Evolutionary conservation across 306 rosid genomes (phyloP), one percentile per base, ranked within the genome.

Genomic region (Dryas alaskensis): DNA sequence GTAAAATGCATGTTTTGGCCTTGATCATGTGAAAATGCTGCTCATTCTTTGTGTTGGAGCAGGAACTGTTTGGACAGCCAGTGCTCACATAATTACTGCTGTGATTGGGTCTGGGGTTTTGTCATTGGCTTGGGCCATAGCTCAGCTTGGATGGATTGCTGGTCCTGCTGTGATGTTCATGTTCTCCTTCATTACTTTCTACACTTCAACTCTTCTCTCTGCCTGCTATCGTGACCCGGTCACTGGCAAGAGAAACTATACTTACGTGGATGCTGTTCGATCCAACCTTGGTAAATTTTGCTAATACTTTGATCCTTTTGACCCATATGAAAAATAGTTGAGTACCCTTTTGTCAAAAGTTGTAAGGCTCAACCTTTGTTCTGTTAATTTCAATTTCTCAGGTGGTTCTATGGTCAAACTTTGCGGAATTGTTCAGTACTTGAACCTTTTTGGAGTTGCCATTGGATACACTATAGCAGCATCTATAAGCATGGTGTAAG

Each of bases 141-240:
- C 98, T 40, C 98, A 92, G 74, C 95, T 92, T 40, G 98, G 98
- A 65, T 92, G 98, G 98, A 42, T 90, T 59, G 96, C 90, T 72
- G 98, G 98, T 63, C 98, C 98, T 10, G 48, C 75, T 47, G 87
- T 80, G 5, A 87, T 92, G 98, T 27, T 88, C 27, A 60, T 92
- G 79, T 92, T 92, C 84, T 76, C 97, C 31, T n/a, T 78, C 54
- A 91, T 92, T 42, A 92, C 98, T 75, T 90, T 83, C 80, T 92
- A 87, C 81, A 92, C 97, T 8, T 83, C 98, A 4, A 47, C 80
- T 47, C 96, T 92, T 66, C 93, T 92, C 60, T 76, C 92, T 53
- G 81, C 80, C 45, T 92, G 98, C 63, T 92, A 92, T 47, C 91
- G 98, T 4, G 96, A 92, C 64, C 69, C 95, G 27, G 53, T 79